Evolutionary conservation across 129 eudicot species (phyloP), one percentile per base, ranked within the genome.

Genomic region (Pseudognaphalium luteoalbum): DNA sequence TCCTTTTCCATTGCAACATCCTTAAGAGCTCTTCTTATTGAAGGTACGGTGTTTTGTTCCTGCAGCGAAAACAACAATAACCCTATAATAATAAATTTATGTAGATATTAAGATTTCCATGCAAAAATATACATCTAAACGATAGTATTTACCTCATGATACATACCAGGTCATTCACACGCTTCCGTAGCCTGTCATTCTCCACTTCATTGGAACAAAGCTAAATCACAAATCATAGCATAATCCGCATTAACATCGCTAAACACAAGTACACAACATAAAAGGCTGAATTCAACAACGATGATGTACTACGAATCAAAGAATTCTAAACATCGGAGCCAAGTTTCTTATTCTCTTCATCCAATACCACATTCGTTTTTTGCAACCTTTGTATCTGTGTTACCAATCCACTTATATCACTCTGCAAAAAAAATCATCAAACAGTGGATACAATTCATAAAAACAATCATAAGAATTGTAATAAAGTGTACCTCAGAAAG

Each of bases 1-100:
- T 94, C 99, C 64, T 94, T 94, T 82, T 89, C 97, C 99, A 94
- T 91, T 1, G 99, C 97, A 77, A 94, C 96, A 81, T 94, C 99
- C 84, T 77, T 91, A 58, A 94, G 91, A 72, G 98, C 96, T 88
- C 89, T 94, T 75, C 99, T 82, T 68, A 94, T 81, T 35, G 97
- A 89, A 20, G 99, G 99, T 74, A 94, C 90, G 33, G 89, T 87
- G 63, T 76, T 91, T 72, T 83, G 88, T 81, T 94, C 97, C 98
- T 94, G 90, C 71, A 79, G 77, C 39, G 44, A 32, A 35, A 66
- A 56, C 52, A 70, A 51, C 44, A 33, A 33, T 6, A 79, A 52
- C 11, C 47, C 50, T 25, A 35, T 15, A 35, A 39, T 39, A 39
- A 39, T 39, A 39, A 39, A 39, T 30, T 32, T 70, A 68, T 17